These are phyloP conservation scores for Jackrogersella multiformis DNA, from an alignment of 495 filamentous ascomycete species.

Conservation along the genomic window DNA sequence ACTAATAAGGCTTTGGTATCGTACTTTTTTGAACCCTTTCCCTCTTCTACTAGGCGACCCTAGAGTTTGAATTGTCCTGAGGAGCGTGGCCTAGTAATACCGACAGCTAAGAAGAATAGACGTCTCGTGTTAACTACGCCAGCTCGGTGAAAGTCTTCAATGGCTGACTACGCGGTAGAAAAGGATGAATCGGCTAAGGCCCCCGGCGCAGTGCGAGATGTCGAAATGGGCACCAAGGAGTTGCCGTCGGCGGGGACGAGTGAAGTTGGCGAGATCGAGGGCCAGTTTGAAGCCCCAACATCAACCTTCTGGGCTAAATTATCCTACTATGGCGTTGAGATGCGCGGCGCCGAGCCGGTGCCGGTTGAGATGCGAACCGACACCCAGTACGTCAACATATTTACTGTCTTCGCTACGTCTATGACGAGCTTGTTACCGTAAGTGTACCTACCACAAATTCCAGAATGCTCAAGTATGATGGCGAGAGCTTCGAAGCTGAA, in stretches of 20 bases:
- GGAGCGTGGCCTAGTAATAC: background rate
- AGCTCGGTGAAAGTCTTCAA: background rate
- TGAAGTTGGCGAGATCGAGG: conserved; percentile 32
- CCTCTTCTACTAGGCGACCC: background rate
- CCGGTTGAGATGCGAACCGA: conserved; percentile 61
- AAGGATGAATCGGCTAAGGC: conserved; percentile 12
- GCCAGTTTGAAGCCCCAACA: conserved; percentile 27
- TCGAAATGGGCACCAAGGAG: conserved; percentile 29
- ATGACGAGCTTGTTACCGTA: conserved; percentile 57
- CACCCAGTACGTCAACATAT: conserved; percentile 60
- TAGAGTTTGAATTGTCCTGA: background rate
- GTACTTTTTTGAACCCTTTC: background rate
- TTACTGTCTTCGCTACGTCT: conserved; percentile 58
- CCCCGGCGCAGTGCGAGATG: conserved; percentile 10
- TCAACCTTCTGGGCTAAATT: conserved; percentile 35
- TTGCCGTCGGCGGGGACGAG: conserved; percentile 11
- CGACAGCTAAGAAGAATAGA: background rate
- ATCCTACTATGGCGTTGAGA: conserved; percentile 50
- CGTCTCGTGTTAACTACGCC: background rate
- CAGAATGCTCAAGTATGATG: background rate
- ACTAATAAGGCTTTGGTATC: background rate
- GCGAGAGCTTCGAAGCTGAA: background rate
- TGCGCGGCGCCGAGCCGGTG: conserved; percentile 64
- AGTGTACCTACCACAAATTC: conserved; percentile 9
- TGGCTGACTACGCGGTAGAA: conserved; percentile 13